Evolutionary conservation across 768 basidiomycete species (phyloP).

Genomic region (Agrocybe chaxingu): DNA sequence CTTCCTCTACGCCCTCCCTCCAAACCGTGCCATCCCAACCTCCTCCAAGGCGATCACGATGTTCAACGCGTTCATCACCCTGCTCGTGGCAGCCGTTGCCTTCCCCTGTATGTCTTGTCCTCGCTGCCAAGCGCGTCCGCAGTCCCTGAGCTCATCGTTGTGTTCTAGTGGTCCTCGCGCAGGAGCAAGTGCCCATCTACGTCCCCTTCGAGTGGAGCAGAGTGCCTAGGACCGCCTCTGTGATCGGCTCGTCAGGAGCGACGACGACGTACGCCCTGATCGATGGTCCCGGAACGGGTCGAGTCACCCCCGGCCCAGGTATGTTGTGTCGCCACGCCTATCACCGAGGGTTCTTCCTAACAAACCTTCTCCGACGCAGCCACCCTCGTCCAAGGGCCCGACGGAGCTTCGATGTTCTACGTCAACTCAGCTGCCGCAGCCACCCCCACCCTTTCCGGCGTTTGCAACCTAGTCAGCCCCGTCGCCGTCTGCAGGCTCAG

Average conservation of each 20-base stretch:
- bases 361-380: constrained; percentile 1
- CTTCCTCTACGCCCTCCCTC: no score
- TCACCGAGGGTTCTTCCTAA: background rate
- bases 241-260: constrained; percentile 7
- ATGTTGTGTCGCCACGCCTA: background rate
- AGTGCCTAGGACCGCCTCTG: constrained; percentile 10
- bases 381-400: constrained; percentile 12
- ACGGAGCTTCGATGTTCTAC: constrained; percentile 16
- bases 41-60: no score
- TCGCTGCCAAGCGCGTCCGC: no score
- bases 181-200: constrained; percentile 17
- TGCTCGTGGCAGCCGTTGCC: no score
- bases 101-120: no score
- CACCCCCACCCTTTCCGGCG: constrained; percentile 13
- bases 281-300: constrained; percentile 6
- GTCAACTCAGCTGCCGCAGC: constrained; percentile 6
- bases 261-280: constrained; percentile 16
- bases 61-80: no score
- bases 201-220: constrained; percentile 18
- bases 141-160: background rate
- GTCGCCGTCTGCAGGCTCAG: constrained; percentile 38
- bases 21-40: no score
- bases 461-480: constrained; percentile 19
- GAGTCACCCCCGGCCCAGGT: constrained; percentile 14
- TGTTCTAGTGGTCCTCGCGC: constrained; percentile 6